phyloP scores from a whole-genome alignment of 768 basidiomycete genomes.

The Pseudohyphozyma bogoriensis region DNA sequence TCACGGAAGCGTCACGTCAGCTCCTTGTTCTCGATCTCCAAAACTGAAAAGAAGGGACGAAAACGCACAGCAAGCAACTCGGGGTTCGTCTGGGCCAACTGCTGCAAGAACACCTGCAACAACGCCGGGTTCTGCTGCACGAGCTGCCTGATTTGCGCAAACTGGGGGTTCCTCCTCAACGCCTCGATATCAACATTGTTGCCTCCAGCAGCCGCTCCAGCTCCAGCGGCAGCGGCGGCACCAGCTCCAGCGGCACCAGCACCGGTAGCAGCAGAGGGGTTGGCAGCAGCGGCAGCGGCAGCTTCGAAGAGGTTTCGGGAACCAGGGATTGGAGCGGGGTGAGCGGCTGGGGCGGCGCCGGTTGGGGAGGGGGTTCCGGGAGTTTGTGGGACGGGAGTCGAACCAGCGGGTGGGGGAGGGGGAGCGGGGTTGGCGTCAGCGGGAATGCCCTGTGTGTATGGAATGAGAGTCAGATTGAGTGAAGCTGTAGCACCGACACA shows the following conservation, averaged over 20 bases:
- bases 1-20: background rate
- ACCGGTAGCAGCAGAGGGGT: conserved; percentile 33
- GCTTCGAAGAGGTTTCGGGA: conserved; percentile 33
- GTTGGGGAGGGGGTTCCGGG: conserved; percentile 31
- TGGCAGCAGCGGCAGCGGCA: conserved; percentile 29
- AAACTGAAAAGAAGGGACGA: background rate
- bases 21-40: no score
- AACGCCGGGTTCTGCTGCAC: conserved; percentile 65
- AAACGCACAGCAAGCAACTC: conserved; percentile 49
- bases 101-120: conserved; percentile 71
- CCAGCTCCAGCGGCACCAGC: conserved; percentile 39
- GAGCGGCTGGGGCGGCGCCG: conserved; percentile 35
- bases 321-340: conserved; percentile 40
- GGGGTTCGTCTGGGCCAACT: conserved; percentile 65
- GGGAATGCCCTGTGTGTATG: conserved; percentile 63
- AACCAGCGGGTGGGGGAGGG: conserved; percentile 40
- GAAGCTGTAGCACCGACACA: conserved; percentile 18
- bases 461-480: background rate
- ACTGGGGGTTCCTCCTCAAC: conserved; percentile 54
- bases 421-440: conserved; percentile 47
- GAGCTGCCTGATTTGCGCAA: conserved; percentile 62
- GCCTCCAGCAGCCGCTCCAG: conserved; percentile 35
- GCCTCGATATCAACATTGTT: conserved; percentile 40
- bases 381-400: conserved; percentile 36
- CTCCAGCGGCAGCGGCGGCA: conserved; percentile 37